Percentiles rank a stretch among this genome's conserved stretches.
Conservation (phyloP, 768 basidiomycete genomes). For the Goffeauzyma gilvescens region DNA sequence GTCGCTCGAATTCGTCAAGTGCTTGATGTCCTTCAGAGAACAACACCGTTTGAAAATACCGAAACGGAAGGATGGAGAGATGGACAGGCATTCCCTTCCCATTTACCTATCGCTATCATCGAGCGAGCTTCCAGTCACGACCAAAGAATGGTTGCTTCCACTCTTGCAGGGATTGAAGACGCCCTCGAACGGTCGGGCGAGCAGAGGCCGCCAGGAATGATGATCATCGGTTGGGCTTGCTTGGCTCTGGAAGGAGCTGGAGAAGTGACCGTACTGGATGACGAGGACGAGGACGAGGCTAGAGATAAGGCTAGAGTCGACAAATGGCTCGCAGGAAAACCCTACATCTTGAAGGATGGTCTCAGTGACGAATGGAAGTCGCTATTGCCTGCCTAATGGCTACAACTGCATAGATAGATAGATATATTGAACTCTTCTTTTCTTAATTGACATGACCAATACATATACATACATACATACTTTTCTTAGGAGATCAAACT, state of each 20-base stretch:
- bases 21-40: conserved; percentile 41
- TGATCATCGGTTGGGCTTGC: conserved; percentile 82
- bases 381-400: no score
- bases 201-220: conserved; percentile 89
- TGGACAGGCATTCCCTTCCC: conserved; percentile 48
- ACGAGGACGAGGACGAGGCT: conserved; percentile 32
- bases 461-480: no score
- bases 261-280: conserved; percentile 52
- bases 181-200: conserved; percentile 60
- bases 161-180: conserved; percentile 48
- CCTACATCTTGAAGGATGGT: conserved; percentile 15
- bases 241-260: conserved; percentile 55
- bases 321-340: conserved; percentile 12
- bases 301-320: conserved; percentile 30
- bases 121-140: conserved; percentile 89
- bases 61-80: conserved; percentile 33
- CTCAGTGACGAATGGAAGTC: conserved; percentile 12
- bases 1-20: conserved; percentile 66
- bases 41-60: not conserved
- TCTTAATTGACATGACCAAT: no score
- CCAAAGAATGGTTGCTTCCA: conserved; percentile 65
- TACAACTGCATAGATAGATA: no score
- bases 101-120: conserved; percentile 74
- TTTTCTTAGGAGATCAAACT: no score
- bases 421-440: no score